These are phyloP conservation scores for Phanerodontia chrysosporium DNA, from an alignment of 768 basidiomycete genomes.

Conservation along the genomic window DNA sequence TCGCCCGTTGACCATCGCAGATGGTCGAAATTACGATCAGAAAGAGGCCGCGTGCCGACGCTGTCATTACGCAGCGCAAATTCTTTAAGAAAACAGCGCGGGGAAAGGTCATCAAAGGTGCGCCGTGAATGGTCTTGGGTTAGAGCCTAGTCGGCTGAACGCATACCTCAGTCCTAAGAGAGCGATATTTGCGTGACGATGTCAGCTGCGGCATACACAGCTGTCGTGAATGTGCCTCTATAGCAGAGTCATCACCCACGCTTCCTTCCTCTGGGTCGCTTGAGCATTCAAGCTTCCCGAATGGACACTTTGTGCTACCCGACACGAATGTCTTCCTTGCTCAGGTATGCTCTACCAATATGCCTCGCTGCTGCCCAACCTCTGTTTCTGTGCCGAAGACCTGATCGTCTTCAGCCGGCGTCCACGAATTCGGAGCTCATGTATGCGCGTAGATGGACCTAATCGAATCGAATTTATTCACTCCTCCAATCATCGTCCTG, in stretches of 20 bases:
- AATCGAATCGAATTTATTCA: constrained; percentile 72
- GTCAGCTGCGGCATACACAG: constrained; percentile 78
- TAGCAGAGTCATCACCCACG: constrained; percentile 29
- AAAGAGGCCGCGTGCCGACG: constrained; percentile 69
- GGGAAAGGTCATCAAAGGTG: constrained; percentile 93
- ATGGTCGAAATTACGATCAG: constrained; percentile 66
- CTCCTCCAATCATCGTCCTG: constrained; percentile 78
- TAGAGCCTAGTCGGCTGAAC: not conserved
- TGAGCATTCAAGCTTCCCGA: constrained; percentile 50
- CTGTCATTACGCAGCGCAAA: constrained; percentile 76
- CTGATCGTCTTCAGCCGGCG: too few relatives aligned
- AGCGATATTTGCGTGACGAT: constrained; percentile 91
- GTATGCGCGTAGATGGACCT: constrained; percentile 77
- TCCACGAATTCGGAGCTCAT: constrained; percentile 1
- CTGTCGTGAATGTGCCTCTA: constrained; percentile 57
- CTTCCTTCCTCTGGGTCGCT: constrained; percentile 60
- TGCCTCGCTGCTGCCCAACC: not conserved
- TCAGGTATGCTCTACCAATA: constrained; percentile 43
- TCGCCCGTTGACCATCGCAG: constrained; percentile 17
- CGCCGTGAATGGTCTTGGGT: constrained; percentile 9
- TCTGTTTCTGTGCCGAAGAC: too few relatives aligned
- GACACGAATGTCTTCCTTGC: constrained; percentile 95
- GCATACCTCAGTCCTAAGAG: constrained; percentile 60
- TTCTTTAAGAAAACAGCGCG: constrained; percentile 95
- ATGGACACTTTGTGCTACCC: constrained; percentile 80